Evolutionary conservation across 1,284 basidiomycete genomes (phyloP), one percentile per base, ranked within the genome.

Genomic region (Peniophora sp.): DNA sequence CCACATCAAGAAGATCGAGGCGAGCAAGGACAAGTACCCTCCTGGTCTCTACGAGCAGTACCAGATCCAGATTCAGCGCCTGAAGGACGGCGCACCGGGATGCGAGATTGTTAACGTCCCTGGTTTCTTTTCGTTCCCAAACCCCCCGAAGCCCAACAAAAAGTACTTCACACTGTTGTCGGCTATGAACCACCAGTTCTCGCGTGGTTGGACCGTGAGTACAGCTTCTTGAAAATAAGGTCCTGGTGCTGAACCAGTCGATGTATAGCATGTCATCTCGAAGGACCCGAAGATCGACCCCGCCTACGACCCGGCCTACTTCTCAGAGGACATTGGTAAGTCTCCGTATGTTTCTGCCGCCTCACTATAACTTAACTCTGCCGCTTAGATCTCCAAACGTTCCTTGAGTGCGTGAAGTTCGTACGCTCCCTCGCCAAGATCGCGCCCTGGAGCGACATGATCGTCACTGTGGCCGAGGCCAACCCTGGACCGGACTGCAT

Each of bases 371-470:
- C 27, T 34, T 19, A 20, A 24, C 8, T 35, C 53, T 32, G 6
- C 12, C 27, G n/a, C 27, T 12, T 32, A 32, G 63, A 67, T 39
- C 45, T 65, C 24, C 55, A 66, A 35, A 59, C 66, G 19, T 59
- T 75, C 23, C 56, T 73, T 27, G 70, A 75, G 51, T 62, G 63
- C 8, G 59, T 70, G 56, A 71, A 73, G 52, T 70, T 69, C 60
- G 61, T 66, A 2, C 53, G 69, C 17, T 61, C 45, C 41, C 8
- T 35, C 3, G 17, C 19, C 41, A n/a, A 12, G 17, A 39, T 24
- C 17, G 8, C 20, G 10, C 45, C 19, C 27, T 35, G 23, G 22
- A 27, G 22, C 27, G 43, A 43, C 23, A 20, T 22, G 19, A 9
- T 22, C 19, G 34, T 25, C 32, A 50, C n/a, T n/a, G 50, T 49